Evolutionary conservation across 2,329 filamentous ascomycete genomes (phyloP).

Genomic region (Cadophora malorum): DNA sequence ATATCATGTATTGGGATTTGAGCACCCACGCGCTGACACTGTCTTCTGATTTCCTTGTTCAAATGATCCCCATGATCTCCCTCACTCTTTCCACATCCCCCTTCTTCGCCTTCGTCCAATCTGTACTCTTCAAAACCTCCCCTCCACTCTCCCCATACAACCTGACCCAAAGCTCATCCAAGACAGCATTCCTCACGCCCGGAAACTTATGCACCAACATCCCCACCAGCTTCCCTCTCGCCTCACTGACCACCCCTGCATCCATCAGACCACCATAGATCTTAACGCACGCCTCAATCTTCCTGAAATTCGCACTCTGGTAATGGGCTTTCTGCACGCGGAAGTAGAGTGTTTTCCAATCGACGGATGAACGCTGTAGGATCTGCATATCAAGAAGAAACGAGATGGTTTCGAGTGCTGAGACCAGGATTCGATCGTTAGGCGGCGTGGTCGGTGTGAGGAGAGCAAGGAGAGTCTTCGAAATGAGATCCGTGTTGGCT

Average conservation of each 20-base stretch:
- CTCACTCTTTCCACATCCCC: constrained; percentile 5
- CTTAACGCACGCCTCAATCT: constrained; percentile 79
- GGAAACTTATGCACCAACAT: constrained; percentile 86
- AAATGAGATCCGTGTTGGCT: constrained; percentile 50
- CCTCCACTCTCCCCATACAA: constrained; percentile 49
- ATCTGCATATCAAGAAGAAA: constrained; percentile 74
- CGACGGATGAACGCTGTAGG: constrained; percentile 49
- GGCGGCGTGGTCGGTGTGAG: constrained; percentile 46
- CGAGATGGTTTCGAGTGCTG: constrained; percentile 76
- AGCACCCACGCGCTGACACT: too few species aligned
- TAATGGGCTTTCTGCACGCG: constrained; percentile 80
- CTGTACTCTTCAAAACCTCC: constrained; percentile 52
- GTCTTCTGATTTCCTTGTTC: too few species aligned
- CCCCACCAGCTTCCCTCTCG: constrained; percentile 71
- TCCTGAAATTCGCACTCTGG: constrained; percentile 81
- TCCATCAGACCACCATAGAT: constrained; percentile 75
- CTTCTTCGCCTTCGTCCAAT: constrained; percentile 52
- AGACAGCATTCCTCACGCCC: constrained; percentile 65
- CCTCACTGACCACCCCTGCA: constrained; percentile 60
- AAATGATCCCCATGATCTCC: not conserved
- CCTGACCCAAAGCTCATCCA: constrained; percentile 60
- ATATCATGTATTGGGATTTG: too few species aligned
- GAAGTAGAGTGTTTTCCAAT: constrained; percentile 65
- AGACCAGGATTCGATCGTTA: constrained; percentile 73
- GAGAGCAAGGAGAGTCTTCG: constrained; percentile 36